phyloP scores from a whole-genome alignment of 306 rosid genomes.

The Sechiopsis laciniata region DNA sequence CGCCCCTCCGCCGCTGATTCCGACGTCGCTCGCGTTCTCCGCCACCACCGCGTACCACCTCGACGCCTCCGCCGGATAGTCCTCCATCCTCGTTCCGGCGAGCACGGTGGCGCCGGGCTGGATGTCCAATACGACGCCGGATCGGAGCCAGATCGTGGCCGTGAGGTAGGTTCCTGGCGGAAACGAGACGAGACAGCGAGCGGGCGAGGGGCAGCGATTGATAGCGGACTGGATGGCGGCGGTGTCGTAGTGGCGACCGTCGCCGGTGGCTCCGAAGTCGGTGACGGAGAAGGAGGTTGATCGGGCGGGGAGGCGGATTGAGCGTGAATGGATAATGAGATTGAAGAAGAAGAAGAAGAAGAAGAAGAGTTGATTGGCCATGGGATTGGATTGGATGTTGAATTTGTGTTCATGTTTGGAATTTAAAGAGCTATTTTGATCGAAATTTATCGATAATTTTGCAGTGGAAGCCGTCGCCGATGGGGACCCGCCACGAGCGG shows the following conservation, averaged over 20 bases:
- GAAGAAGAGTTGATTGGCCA: constrained; percentile 1
- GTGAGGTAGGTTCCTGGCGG: constrained; percentile 79
- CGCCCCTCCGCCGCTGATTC: constrained; percentile 71
- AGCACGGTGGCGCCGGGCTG: constrained; percentile 54
- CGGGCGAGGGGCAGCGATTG: constrained; percentile 40
- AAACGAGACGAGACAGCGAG: constrained; percentile 53
- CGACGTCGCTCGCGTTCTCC: constrained; percentile 70
- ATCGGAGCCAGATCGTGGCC: constrained; percentile 58
- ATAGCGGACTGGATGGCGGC: constrained; percentile 71
- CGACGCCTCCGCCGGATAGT: constrained; percentile 53
- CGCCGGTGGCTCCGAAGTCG: constrained; percentile 72
- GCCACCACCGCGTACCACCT: constrained; percentile 82
- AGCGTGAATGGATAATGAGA: constrained; percentile 29
- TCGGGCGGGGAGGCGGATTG: constrained; percentile 18
- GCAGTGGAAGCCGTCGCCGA: too few relatives aligned
- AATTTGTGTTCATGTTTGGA: too few relatives aligned
- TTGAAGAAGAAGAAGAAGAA: constrained; percentile 14
- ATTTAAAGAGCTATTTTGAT: too few relatives aligned
- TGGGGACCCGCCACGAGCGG: too few relatives aligned
- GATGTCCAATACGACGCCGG: constrained; percentile 61
- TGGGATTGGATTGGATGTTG: constrained; percentile 30
- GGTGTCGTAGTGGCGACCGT: constrained; percentile 69
- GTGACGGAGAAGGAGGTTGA: constrained; percentile 40
- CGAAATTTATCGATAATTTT: too few relatives aligned
- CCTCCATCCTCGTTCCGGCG: constrained; percentile 51